Percentiles rank a stretch among this genome's conserved stretches.
These are phyloP conservation scores for Penicillium maclennaniae DNA, from an alignment of 495 filamentous ascomycete species.

Conservation along the genomic window DNA sequence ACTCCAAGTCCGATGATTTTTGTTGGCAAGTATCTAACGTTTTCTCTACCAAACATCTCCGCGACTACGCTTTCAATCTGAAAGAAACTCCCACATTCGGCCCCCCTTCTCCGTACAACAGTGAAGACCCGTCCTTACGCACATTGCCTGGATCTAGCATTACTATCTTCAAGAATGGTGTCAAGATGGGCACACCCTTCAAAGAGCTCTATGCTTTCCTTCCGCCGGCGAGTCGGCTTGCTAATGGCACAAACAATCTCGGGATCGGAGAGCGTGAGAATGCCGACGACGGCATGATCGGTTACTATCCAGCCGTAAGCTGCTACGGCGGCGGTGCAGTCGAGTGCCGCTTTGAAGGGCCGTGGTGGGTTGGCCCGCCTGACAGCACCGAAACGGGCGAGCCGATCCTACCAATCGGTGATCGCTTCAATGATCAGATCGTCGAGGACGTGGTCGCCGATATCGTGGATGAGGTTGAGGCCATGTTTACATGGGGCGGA, in stretches of 20 bases:
- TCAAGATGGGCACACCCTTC: conserved; percentile 80
- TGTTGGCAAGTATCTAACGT: conserved; percentile 97
- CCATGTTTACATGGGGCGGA: conserved; percentile 47
- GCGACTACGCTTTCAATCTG: conserved; percentile 57
- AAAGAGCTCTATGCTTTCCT: conserved; percentile 87
- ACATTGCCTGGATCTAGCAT: conserved; percentile 84
- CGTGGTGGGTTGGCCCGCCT: conserved; percentile 84
- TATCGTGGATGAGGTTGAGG: conserved; percentile 84
- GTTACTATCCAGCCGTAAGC: conserved; percentile 91
- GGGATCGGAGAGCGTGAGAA: conserved; percentile 72
- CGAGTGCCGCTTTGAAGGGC: conserved; percentile 83
- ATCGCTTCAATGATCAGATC: conserved; percentile 90
- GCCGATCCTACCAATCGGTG: conserved; percentile 58
- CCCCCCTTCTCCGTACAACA: conserved; percentile 59
- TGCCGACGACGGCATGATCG: conserved; percentile 88
- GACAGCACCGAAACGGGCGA: conserved; percentile 30
- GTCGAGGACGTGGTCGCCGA: conserved; percentile 92
- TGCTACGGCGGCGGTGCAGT: conserved; percentile 88
- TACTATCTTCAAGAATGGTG: conserved; percentile 88
- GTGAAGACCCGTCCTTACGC: conserved; percentile 65
- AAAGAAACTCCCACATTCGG: conserved; percentile 46
- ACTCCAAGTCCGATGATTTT: conserved; percentile 85
- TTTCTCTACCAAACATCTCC: conserved; percentile 80
- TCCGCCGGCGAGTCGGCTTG: conserved; percentile 74
- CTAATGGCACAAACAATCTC: conserved; percentile 55